Evolutionary conservation across 305 asterid species (phyloP).

Genomic region (Solanum hybrid): DNA sequence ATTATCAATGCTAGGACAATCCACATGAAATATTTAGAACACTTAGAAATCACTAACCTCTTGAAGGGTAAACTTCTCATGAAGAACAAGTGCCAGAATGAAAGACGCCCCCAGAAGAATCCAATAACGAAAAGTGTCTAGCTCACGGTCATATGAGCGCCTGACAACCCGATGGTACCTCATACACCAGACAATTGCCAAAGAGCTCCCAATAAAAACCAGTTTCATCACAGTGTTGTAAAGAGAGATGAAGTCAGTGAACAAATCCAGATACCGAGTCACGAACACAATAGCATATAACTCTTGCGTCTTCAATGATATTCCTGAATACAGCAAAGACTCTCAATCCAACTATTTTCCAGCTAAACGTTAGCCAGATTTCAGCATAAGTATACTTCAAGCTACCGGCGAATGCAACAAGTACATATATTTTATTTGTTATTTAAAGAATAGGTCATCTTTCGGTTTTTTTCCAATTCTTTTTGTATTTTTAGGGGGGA

Average conservation of each 20-base stretch:
- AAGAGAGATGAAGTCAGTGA: slow-evolving; percentile 66
- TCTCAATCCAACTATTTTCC: slow-evolving; percentile 1
- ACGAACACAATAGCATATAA: slow-evolving; percentile 69
- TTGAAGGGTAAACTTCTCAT: slow-evolving; percentile 59
- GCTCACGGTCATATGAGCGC: slow-evolving; percentile 76
- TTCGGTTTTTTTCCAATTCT: not conserved
- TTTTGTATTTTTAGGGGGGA: not conserved
- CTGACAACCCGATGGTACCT: slow-evolving; percentile 50
- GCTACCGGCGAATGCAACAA: not conserved
- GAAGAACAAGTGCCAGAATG: slow-evolving; percentile 51
- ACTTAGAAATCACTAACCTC: slow-evolving; percentile 46
- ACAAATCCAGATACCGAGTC: slow-evolving; percentile 79
- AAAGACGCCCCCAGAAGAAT: slow-evolving; percentile 41
- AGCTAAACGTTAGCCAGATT: not conserved
- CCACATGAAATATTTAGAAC: not conserved
- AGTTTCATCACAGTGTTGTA: slow-evolving; percentile 75
- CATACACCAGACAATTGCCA: slow-evolving; percentile 85
- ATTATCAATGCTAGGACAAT: not conserved
- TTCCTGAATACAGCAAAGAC: slow-evolving; percentile 36
- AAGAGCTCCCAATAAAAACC: slow-evolving; percentile 75
- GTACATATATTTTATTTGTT: not conserved
- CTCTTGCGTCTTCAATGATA: slow-evolving; percentile 92
- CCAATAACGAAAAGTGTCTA: slow-evolving; percentile 73
- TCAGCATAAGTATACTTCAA: not conserved
- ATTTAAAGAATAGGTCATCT: not conserved